Evolutionary conservation across 371 early-diverging fungal genomes (phyloP).

Genomic region (Amoeboaphelidium protococcarum): DNA sequence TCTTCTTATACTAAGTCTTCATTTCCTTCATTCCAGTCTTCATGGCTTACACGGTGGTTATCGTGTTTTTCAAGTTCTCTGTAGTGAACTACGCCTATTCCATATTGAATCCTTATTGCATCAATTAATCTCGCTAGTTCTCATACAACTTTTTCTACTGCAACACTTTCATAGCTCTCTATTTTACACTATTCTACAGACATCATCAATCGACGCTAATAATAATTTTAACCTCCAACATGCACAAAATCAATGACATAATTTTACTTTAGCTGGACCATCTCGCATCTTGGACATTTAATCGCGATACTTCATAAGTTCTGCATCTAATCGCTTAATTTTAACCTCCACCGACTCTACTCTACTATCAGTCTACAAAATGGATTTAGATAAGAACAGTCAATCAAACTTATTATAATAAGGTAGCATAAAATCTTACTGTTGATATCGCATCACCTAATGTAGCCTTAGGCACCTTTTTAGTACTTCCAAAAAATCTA

Average conservation of each 20-base stretch:
- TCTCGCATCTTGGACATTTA: slow-evolving; percentile 79
- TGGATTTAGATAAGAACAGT: no score
- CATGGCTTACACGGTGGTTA: slow-evolving; percentile 85
- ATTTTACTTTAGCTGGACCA: slow-evolving; percentile 55
- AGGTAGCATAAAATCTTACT: no score
- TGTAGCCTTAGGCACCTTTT: slow-evolving; percentile 38
- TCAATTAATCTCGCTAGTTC: slow-evolving; percentile 62
- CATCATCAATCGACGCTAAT: neutral
- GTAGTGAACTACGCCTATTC: slow-evolving; percentile 39
- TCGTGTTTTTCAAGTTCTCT: slow-evolving; percentile 74
- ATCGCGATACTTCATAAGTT: slow-evolving; percentile 59
- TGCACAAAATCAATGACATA: no score
- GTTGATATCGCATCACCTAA: slow-evolving; percentile 39
- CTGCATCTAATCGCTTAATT: slow-evolving; percentile 70
- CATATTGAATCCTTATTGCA: slow-evolving; percentile 89
- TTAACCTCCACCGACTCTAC: slow-evolving; percentile 68
- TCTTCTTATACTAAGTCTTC: slow-evolving; percentile 75
- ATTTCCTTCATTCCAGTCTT: slow-evolving; percentile 64
- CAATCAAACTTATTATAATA: no score
- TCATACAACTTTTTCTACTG: slow-evolving; percentile 85
- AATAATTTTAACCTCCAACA: neutral
- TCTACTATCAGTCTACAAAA: slow-evolving; percentile 42
- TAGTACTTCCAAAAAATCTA: slow-evolving; percentile 49
- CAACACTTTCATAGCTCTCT: slow-evolving; percentile 59
- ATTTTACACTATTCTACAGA: slow-evolving; percentile 71